A percentile compares a stretch with the other conserved stretches of the same genome.
phyloP scores from a whole-genome alignment of 768 basidiomycete genomes.

The Clitopilus passeckerianus region DNA sequence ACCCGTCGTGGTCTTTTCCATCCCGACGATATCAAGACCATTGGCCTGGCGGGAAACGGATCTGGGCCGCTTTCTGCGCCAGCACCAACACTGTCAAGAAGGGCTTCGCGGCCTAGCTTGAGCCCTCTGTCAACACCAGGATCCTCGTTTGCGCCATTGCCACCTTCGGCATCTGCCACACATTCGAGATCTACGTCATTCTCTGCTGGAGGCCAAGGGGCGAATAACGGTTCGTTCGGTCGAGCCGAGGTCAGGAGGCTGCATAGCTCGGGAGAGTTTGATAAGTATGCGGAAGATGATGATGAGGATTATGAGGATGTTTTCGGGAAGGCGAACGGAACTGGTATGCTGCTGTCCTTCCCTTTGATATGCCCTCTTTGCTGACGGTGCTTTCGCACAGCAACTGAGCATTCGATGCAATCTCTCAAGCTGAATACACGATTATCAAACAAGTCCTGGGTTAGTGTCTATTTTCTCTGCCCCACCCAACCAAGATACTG shows the following conservation, averaged over 20 bases:
- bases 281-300: slow-evolving; percentile 79
- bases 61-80: slow-evolving; percentile 69
- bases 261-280: slow-evolving; percentile 60
- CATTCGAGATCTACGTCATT: slow-evolving; percentile 62
- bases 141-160: slow-evolving; percentile 17
- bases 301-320: slow-evolving; percentile 97
- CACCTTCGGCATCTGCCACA: slow-evolving; percentile 8
- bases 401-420: slow-evolving; percentile 58
- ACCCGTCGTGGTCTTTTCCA: slow-evolving; percentile 76
- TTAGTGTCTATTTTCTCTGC: slow-evolving; percentile 20
- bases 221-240: slow-evolving; percentile 55
- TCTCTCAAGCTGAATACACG: slow-evolving; percentile 83
- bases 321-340: slow-evolving; percentile 73
- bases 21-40: slow-evolving; percentile 83
- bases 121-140: slow-evolving; percentile 23
- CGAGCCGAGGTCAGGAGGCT: slow-evolving; percentile 55
- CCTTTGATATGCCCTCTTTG: too few relatives aligned
- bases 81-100: slow-evolving; percentile 49
- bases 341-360: slow-evolving; percentile 39
- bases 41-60: slow-evolving; percentile 46
- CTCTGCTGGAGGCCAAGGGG: slow-evolving; percentile 13
- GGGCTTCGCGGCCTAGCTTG: slow-evolving; percentile 48
- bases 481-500: background rate
- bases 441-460: slow-evolving; percentile 89
- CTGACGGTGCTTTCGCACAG: slow-evolving; percentile 18